Evolutionary conservation across 345 rosid species (phyloP), one percentile per base, ranked within the genome.

Genomic region (Capsella bursapastoris): DNA sequence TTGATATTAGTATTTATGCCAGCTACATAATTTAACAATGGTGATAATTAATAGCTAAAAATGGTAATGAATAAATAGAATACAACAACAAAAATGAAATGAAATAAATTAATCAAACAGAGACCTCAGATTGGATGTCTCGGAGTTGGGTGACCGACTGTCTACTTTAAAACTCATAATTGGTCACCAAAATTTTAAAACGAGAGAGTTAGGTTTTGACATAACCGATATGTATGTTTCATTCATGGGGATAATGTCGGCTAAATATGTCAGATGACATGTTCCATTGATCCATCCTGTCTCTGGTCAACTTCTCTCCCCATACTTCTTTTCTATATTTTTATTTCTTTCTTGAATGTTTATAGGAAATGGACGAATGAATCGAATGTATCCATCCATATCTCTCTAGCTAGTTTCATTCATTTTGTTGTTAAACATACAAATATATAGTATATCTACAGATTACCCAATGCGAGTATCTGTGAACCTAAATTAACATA

Each of bases 241-340:
- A 66, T 71, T 57, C 77, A 71, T 66, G 81, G 81, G 75, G 77
- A 71, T 58, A 71, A 78, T 65, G 77, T 78, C 81, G 73, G 73
- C 81, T 22, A 66, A 50, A 22, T 34, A 14, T 77, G 80, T 78
- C 81, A 71, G 81, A 71, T 58, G 68, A 64, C 81, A 78, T 72
- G 81, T 71, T 71, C 58, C 31, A n/a, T 57, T 76, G 71, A 64
- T 76, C 81, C 69, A 65, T 58, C 66, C 51, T 77, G 76, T 44
- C 73, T 50, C 72, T 71, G 41, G 57, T 77, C 76, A 65, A 65
- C 43, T 64, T 65, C 51, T 49, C 49, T 58, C 2, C 74, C 80
- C 72, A 64, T 77, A 40, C 72, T 59, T 41, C 8, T 56, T 55
- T 43, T 16, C 37, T 13, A 6, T 40, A 13, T 22, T 22, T 22